Evolutionary conservation across 257 asterid species (phyloP), one percentile per base, ranked within the genome.

Genomic region (Solanum sparsipilum): DNA sequence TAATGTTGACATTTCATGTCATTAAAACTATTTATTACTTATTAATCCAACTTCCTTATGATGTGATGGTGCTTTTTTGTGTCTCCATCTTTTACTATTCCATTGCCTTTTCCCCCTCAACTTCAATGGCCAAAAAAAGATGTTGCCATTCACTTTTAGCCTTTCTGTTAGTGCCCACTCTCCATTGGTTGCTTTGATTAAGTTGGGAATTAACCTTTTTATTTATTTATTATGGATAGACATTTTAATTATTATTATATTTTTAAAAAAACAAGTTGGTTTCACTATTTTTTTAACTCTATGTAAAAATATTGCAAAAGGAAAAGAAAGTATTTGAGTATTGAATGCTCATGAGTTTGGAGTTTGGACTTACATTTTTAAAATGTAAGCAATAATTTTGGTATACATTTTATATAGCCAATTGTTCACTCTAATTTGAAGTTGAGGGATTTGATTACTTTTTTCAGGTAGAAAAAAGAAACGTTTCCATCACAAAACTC

Each of bases 111-210:
- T 8, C 5, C 34, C 84, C 83, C 72, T 90, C 92, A 92, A 89
- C 85, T 92, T 92, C 92, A 91, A 93, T 87, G 98, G 98, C 89
- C 87, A 91, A 89, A 87, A 88, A 84, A 23, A 86, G 84, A 89
- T 87, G 83, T 90, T 76, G 84, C 87, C 72, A 82, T 87, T 86
- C 90, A 36, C 90, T 87, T 79, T 92, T 78, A 63, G 87, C 68
- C 90, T 88, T 89, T 90, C 32, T 82, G 65, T 23, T 93, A 91
- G 95, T 93, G 94, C 94, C 88, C 46, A 74, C 83, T 72, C 85
- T 87, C 88, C 20, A 92, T 89, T 89, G 91, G 93, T 86, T 86
- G 68, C 84, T 65, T 48, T 21, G 89, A 90, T 87, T 87, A 90
- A 78, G 82, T 73, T 81, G 81, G 60, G 67, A 60, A 65, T 27